Percentiles rank a stretch among this genome's conserved stretches.
phyloP scores from a whole-genome alignment of 1,284 basidiomycete genomes.

The Pterulicium gracile region DNA sequence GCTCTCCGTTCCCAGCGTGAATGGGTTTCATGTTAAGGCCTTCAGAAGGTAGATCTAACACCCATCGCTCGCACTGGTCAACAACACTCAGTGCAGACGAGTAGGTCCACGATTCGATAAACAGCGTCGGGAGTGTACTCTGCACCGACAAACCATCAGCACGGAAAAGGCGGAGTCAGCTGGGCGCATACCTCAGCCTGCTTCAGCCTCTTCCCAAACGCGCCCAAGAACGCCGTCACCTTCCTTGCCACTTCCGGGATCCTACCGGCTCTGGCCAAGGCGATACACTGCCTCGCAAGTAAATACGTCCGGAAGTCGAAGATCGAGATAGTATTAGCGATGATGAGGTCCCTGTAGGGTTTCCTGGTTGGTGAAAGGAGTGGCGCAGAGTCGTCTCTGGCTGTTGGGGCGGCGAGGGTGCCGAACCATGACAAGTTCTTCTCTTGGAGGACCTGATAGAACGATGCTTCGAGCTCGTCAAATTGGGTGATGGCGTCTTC shows the following conservation, averaged over 20 bases:
- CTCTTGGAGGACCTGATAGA: constrained; percentile 71
- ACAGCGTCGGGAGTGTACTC: constrained; percentile 64
- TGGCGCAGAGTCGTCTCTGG: constrained; percentile 73
- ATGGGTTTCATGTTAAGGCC: constrained; percentile 34
- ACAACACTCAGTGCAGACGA: constrained; percentile 84
- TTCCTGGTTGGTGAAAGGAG: constrained; percentile 77
- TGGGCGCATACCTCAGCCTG: constrained; percentile 55
- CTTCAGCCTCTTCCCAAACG: constrained; percentile 71
- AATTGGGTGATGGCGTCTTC: constrained; percentile 89
- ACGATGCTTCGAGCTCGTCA: constrained; percentile 83
- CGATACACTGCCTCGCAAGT: constrained; percentile 74
- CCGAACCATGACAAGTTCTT: constrained; percentile 88
- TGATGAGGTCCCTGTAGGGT: constrained; percentile 81
- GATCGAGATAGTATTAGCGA: constrained; percentile 85
- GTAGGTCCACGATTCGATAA: constrained; percentile 92
- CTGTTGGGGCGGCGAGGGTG: constrained; percentile 59
- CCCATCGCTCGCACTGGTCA: constrained; percentile 77
- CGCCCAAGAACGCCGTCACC: constrained; percentile 62
- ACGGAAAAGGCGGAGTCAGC: constrained; percentile 1
- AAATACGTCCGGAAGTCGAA: constrained; percentile 94
- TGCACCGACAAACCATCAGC: constrained; percentile 20
- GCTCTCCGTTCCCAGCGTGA: constrained; percentile 68
- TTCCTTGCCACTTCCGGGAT: constrained; percentile 62
- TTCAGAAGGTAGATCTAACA: constrained; percentile 32
- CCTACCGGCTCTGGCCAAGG: constrained; percentile 66